Evolutionary conservation across 2,329 filamentous ascomycete species (phyloP).

Genomic region (Acephala macrosclerotiorum): DNA sequence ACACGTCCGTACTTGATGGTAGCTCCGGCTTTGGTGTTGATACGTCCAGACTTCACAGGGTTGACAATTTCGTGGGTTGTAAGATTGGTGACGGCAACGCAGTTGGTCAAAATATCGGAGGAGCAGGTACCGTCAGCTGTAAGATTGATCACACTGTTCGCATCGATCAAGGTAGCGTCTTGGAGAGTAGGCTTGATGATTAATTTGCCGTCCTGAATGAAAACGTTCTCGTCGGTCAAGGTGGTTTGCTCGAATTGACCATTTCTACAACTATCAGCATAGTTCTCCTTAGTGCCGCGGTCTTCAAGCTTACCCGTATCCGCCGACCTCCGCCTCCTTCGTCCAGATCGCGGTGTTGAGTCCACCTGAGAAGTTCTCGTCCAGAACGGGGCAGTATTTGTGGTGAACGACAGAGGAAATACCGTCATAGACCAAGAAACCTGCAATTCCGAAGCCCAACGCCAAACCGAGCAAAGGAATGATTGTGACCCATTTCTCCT

Average conservation of each 20-base stretch:
- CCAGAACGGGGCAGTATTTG: constrained; percentile 61
- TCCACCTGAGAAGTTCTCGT: constrained; percentile 57
- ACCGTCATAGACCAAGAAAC: constrained; percentile 79
- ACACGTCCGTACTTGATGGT: constrained; percentile 82
- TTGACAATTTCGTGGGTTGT: constrained; percentile 81
- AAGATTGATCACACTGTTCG: constrained; percentile 73
- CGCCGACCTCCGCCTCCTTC: constrained; percentile 54
- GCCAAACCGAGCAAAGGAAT: constrained; percentile 76
- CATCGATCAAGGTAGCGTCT: constrained; percentile 69
- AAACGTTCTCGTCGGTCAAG: constrained; percentile 75
- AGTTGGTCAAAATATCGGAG: constrained; percentile 63
- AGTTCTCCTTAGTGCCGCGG: constrained; percentile 46
- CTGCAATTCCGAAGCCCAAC: constrained; percentile 72
- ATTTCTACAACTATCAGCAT: constrained; percentile 59
- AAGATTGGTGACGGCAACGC: constrained; percentile 75
- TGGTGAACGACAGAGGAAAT: constrained; percentile 75
- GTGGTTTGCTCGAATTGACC: constrained; percentile 85
- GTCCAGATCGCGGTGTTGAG: constrained; percentile 60
- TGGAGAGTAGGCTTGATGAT: constrained; percentile 82
- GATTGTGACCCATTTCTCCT: constrained; percentile 87
- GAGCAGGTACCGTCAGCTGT: constrained; percentile 72
- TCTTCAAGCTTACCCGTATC: constrained; percentile 61
- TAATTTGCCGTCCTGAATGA: constrained; percentile 71
- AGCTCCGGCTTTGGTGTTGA: constrained; percentile 76
- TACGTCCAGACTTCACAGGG: constrained; percentile 78